phyloP scores from a whole-genome alignment of 257 asterid genomes.

The Coffea eugenioides region DNA sequence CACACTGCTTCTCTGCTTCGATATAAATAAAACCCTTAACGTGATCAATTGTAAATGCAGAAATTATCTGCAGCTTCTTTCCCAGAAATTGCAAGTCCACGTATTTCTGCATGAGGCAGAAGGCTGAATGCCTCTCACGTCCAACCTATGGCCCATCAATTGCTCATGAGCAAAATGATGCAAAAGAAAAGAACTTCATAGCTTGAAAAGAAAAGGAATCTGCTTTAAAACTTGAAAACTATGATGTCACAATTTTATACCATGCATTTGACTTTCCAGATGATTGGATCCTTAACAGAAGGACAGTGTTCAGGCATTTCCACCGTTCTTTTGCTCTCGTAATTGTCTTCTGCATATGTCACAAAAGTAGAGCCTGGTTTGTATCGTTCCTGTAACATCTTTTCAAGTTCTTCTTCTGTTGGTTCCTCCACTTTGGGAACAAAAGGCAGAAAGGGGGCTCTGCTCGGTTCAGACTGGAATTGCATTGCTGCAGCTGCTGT shows the following conservation, averaged over 20 bases:
- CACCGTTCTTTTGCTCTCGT: slow-evolving; percentile 45
- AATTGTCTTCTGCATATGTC: slow-evolving; percentile 55
- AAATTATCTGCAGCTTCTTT: slow-evolving; percentile 66
- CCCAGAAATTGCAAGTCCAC: slow-evolving; percentile 66
- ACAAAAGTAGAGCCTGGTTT: slow-evolving; percentile 70
- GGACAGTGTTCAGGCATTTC: slow-evolving; percentile 36
- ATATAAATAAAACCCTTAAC: slow-evolving; percentile 70
- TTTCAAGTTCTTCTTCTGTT: slow-evolving; percentile 78
- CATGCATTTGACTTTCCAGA: slow-evolving; percentile 99
- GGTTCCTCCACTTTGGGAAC: slow-evolving; percentile 74
- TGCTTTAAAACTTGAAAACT: background rate
- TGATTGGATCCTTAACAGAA: slow-evolving; percentile 53
- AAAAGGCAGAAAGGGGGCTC: slow-evolving; percentile 34
- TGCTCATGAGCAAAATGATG: slow-evolving; percentile 20
- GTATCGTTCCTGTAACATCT: slow-evolving; percentile 62
- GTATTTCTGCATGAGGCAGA: slow-evolving; percentile 93
- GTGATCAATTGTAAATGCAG: slow-evolving; percentile 88
- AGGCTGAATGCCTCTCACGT: slow-evolving; percentile 83
- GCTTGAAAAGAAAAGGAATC: background rate
- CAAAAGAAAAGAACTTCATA: background rate
- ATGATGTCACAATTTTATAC: slow-evolving; percentile 33
- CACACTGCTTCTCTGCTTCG: slow-evolving; percentile 78
- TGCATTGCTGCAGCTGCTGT: slow-evolving; percentile 15
- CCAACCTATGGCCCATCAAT: slow-evolving; percentile 59
- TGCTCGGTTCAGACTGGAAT: slow-evolving; percentile 40